Conservation (phyloP, 2,329 filamentous ascomycete genomes). For the Aspergillus floridensis region DNA sequence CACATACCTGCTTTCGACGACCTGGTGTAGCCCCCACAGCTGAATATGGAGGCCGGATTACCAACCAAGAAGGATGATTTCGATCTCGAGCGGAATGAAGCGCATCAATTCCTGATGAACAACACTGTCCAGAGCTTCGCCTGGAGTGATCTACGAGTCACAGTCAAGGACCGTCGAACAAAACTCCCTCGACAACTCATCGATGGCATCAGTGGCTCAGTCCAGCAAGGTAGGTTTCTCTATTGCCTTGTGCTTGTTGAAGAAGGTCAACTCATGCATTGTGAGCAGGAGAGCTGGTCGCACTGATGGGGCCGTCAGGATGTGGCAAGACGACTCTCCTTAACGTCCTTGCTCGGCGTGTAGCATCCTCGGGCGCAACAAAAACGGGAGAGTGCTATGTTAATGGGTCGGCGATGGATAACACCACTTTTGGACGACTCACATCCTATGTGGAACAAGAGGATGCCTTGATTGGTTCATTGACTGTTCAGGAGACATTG, state of each 20-base stretch:
- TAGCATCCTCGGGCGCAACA: constrained; percentile 52
- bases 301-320: constrained; percentile 75
- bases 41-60: not conserved
- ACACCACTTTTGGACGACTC: constrained; percentile 60
- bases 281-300: constrained; percentile 64
- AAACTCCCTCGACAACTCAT: constrained; percentile 64
- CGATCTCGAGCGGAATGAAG: constrained; percentile 33
- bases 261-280: not conserved
- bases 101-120: constrained; percentile 48
- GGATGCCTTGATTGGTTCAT: constrained; percentile 75
- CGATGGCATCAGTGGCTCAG: constrained; percentile 60
- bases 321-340: constrained; percentile 81
- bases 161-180: constrained; percentile 68
- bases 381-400: constrained; percentile 57
- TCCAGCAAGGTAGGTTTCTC: constrained; percentile 55
- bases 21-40: not conserved
- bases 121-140: constrained; percentile 61
- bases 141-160: constrained; percentile 67
- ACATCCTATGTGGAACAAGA: constrained; percentile 84
- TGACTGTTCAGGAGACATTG: constrained; percentile 78
- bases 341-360: constrained; percentile 70
- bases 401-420: constrained; percentile 59
- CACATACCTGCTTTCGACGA: not conserved
- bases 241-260: not conserved
- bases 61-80: constrained; percentile 1